phyloP scores from a whole-genome alignment of 2,329 filamentous ascomycete genomes.

The Trichothecium roseum region DNA sequence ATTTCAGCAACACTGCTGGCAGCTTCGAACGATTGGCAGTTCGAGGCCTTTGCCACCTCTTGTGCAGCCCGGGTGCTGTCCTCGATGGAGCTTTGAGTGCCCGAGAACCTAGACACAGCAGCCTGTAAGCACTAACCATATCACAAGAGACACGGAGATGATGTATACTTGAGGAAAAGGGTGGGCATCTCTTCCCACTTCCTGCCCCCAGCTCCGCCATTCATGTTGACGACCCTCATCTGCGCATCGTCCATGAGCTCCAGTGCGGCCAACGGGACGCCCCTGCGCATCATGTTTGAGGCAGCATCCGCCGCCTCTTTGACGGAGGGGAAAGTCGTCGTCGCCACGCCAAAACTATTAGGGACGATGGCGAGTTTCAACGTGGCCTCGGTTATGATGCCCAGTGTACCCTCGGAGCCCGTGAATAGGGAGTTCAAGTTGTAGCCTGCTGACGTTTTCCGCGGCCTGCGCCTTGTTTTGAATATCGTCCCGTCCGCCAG shows the following conservation, averaged over 20 bases:
- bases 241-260: slow-evolving; percentile 55
- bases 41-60: slow-evolving; percentile 36
- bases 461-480: slow-evolving; percentile 55
- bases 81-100: slow-evolving; percentile 51
- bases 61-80: slow-evolving; percentile 47
- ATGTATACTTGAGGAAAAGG: slow-evolving; percentile 55
- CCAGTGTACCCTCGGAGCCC: slow-evolving; percentile 61
- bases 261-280: slow-evolving; percentile 56
- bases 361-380: slow-evolving; percentile 58
- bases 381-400: slow-evolving; percentile 60
- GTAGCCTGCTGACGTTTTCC: slow-evolving; percentile 63
- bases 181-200: slow-evolving; percentile 61
- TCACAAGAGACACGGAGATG: background rate
- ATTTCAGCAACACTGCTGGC: slow-evolving; percentile 54
- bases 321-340: slow-evolving; percentile 49
- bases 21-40: slow-evolving; percentile 56
- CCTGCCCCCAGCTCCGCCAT: slow-evolving; percentile 44
- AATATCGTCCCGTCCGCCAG: slow-evolving; percentile 56
- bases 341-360: slow-evolving; percentile 52
- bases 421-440: slow-evolving; percentile 60
- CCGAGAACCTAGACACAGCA: slow-evolving; percentile 38
- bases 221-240: slow-evolving; percentile 57
- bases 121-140: slow-evolving; percentile 11
- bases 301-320: slow-evolving; percentile 54
- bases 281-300: slow-evolving; percentile 51